Evolutionary conservation across 2,329 filamentous ascomycete species (phyloP), one percentile per base, ranked within the genome.

Genomic region (Colletotrichum tanaceti): DNA sequence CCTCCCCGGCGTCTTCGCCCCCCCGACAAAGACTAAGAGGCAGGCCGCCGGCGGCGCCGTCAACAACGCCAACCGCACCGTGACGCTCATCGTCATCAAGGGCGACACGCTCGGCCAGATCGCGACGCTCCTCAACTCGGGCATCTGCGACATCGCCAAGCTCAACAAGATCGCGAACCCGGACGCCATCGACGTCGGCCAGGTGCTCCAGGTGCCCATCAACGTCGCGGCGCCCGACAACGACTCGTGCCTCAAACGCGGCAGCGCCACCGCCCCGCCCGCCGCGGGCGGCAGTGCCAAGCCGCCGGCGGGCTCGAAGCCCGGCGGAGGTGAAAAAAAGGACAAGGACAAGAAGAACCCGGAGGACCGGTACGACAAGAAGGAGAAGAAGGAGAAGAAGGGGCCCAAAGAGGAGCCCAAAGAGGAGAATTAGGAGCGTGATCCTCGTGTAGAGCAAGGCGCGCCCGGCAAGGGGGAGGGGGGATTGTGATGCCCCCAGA

Each of bases 71-170:
- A 65, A n/a, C 55, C 65, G 65, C 47, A 57, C 9, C n/a, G 43
- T 68, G 16, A 60, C 47, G 11, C 20, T 68, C 20, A 50, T 35
- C 44, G 55, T 68, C 3, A 22, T 43, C 5, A 1, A 18, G 24
- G 65, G 62, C 18, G 65, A 68, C 55, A 68, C 65, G 1, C 49
- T 68, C 14, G 55, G 62, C 49, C 62, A 68, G 49, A 22, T 65
- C 49, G 55, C 65, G 43, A 55, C 18, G 2, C 62, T 65, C 9
- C 9, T 68, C 14, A 68, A 68, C 65, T 68, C 65, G 49, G 65
- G 65, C 53, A 68, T 68, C 20, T 68, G 65, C 65, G 35, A 68
- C 35, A 68, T 68, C 61, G 65, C 65, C 24, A 55, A 59, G 43
- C 49, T 57, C 49, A 68, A 65, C 55, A 65, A 59, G 9, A 38